Evolutionary conservation across 805 yeast species (phyloP).

Genomic region (Ascoidea rubescens): DNA sequence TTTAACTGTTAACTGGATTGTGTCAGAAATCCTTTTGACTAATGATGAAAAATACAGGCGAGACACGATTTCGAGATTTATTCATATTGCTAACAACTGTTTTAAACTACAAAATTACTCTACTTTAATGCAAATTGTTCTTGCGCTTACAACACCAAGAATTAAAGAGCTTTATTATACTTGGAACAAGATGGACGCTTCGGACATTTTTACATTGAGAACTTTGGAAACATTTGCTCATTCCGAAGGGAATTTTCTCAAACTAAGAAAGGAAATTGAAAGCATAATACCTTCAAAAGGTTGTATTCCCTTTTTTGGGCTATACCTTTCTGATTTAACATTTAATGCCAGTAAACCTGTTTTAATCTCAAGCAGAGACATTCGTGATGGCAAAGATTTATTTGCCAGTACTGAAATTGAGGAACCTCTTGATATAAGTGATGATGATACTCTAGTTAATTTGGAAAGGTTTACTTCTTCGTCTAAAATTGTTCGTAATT

Average conservation of each 20-base stretch:
- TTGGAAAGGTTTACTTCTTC: constrained; percentile 66
- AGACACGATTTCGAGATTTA: constrained; percentile 67
- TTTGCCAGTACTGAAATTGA: constrained; percentile 18
- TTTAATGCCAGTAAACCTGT: constrained; percentile 56
- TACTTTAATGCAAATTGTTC: constrained; percentile 73
- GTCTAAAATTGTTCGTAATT: constrained; percentile 62
- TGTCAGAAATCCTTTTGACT: constrained; percentile 74
- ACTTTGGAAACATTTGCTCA: constrained; percentile 59
- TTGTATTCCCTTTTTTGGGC: constrained; percentile 80
- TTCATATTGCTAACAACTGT: constrained; percentile 74
- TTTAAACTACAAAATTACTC: constrained; percentile 65
- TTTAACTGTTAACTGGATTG: constrained; percentile 81
- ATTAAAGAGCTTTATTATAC: constrained; percentile 49
- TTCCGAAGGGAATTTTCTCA: constrained; percentile 59
- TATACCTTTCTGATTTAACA: constrained; percentile 71
- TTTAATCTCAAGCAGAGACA: constrained; percentile 15
- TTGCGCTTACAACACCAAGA: constrained; percentile 62
- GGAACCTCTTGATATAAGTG: constrained; percentile 17
- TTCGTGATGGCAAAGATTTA: neutral
- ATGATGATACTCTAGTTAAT: constrained; percentile 36
- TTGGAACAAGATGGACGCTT: constrained; percentile 62
- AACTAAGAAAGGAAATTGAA: constrained; percentile 49
- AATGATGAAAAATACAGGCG: constrained; percentile 42
- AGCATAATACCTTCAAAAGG: constrained; percentile 54
- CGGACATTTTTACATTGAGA: constrained; percentile 55